Conservation (phyloP, 495 filamentous ascomycete species). For the Penicillium lividum region DNA sequence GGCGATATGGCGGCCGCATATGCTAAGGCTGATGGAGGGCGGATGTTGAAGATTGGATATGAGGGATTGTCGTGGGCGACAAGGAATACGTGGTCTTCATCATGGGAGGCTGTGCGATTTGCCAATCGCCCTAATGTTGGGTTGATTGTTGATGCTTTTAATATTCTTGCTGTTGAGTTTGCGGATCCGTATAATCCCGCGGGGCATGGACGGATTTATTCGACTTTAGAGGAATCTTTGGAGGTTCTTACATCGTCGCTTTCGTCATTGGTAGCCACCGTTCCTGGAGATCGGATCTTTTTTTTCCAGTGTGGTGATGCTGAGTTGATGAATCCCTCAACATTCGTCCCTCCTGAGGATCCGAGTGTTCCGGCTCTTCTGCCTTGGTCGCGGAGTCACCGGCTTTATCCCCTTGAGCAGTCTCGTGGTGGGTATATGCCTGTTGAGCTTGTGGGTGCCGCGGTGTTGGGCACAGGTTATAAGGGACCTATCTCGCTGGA, state of each 20-base stretch:
- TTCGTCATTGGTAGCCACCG: constrained; percentile 46
- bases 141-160: constrained; percentile 70
- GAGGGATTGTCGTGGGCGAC: constrained; percentile 61
- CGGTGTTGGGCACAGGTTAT: constrained; percentile 63
- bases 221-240: constrained; percentile 26
- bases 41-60: constrained; percentile 34
- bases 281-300: constrained; percentile 65
- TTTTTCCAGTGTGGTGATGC: constrained; percentile 73
- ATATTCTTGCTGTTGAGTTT: constrained; percentile 66
- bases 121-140: constrained; percentile 62
- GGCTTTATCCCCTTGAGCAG: constrained; percentile 57
- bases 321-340: constrained; percentile 50
- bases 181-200: constrained; percentile 55
- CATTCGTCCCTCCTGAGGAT: constrained; percentile 28
- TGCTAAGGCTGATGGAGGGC: constrained; percentile 30
- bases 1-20: constrained; percentile 34
- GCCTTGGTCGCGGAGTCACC: constrained; percentile 37
- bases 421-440: constrained; percentile 60
- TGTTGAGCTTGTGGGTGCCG: constrained; percentile 58
- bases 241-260: constrained; percentile 35
- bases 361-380: constrained; percentile 25
- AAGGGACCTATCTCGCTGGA: constrained; percentile 64
- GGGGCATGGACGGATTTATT: constrained; percentile 30
- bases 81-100: constrained; percentile 59
- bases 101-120: constrained; percentile 58